Evolutionary conservation across 2,329 filamentous ascomycete species (phyloP).

Genomic region (Talaromyces atroroseus): DNA sequence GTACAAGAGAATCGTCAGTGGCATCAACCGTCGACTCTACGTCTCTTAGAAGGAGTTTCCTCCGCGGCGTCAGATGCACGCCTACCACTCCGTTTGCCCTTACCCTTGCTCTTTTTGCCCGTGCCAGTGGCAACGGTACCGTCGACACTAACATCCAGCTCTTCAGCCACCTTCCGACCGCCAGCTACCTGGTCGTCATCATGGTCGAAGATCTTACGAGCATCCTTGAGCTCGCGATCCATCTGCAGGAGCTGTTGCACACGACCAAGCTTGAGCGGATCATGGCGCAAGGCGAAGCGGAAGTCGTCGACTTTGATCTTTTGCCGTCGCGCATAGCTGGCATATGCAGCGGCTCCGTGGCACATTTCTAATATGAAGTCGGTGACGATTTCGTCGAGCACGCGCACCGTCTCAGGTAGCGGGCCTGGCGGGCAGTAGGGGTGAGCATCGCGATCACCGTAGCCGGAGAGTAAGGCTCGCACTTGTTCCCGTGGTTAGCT

Average conservation of each 20-base stretch:
- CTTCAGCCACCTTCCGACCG: conserved; percentile 29
- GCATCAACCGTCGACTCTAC: conserved; percentile 19
- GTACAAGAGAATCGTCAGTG: background rate
- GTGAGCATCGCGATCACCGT: conserved; percentile 40
- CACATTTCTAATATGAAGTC: conserved; percentile 94
- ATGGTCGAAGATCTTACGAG: conserved; percentile 57
- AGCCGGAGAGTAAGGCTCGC: conserved; percentile 40
- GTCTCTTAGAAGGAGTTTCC: conserved; percentile 31
- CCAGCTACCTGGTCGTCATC: conserved; percentile 38
- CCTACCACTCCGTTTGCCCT: conserved; percentile 29
- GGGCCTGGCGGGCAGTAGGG: conserved; percentile 68
- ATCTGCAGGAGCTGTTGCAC: conserved; percentile 86
- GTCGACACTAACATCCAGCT: conserved; percentile 20
- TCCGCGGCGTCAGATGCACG: conserved; percentile 32
- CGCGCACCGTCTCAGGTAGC: conserved; percentile 74
- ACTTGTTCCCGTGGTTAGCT: conserved; percentile 22
- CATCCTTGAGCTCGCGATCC: conserved; percentile 78
- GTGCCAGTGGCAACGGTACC: conserved; percentile 17
- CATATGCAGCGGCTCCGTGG: conserved; percentile 80
- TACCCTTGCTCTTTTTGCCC: conserved; percentile 34
- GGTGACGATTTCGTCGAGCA: conserved; percentile 91
- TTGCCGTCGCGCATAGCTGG: conserved; percentile 79
- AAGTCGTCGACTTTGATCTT: conserved; percentile 99
- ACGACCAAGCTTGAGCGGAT: conserved; percentile 78
- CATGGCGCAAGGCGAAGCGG: conserved; percentile 83